phyloP scores from a whole-genome alignment of 768 basidiomycete genomes.

The Gelatoporia subvermispora region DNA sequence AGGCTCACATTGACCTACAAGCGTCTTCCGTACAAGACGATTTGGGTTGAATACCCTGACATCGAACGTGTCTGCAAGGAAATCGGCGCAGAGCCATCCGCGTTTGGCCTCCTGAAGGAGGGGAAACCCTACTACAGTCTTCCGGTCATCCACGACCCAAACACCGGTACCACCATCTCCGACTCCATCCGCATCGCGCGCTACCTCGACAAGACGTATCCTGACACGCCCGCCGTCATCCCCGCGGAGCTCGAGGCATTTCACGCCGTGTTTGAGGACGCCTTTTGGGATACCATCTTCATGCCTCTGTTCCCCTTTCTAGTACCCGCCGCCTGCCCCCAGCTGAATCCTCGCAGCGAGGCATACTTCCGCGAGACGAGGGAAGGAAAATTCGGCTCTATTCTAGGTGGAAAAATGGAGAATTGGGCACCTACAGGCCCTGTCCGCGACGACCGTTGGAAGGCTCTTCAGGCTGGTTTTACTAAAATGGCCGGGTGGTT shows the following conservation, averaged over 20 bases:
- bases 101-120: slow-evolving; percentile 17
- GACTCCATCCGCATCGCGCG: slow-evolving; percentile 44
- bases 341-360: slow-evolving; percentile 20
- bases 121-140: slow-evolving; percentile 37
- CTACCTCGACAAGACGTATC: slow-evolving; percentile 49
- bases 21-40: slow-evolving; percentile 36
- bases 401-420: slow-evolving; percentile 27
- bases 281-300: slow-evolving; percentile 1
- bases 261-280: slow-evolving; percentile 32
- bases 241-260: slow-evolving; percentile 34
- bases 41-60: slow-evolving; percentile 45
- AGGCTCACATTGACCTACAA: slow-evolving; percentile 36
- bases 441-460: slow-evolving; percentile 31
- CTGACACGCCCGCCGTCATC: slow-evolving; percentile 36
- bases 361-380: slow-evolving; percentile 34
- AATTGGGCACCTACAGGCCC: slow-evolving; percentile 28
- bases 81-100: slow-evolving; percentile 31
- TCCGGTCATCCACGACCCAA: slow-evolving; percentile 46
- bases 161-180: slow-evolving; percentile 31
- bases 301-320: background rate
- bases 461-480: slow-evolving; percentile 29
- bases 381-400: slow-evolving; percentile 19
- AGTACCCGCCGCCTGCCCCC: background rate
- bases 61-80: slow-evolving; percentile 32
- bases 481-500: slow-evolving; percentile 13